These are phyloP conservation scores for Penicillium atrosanguineum DNA, from an alignment of 495 filamentous ascomycete genomes.

Conservation along the genomic window DNA sequence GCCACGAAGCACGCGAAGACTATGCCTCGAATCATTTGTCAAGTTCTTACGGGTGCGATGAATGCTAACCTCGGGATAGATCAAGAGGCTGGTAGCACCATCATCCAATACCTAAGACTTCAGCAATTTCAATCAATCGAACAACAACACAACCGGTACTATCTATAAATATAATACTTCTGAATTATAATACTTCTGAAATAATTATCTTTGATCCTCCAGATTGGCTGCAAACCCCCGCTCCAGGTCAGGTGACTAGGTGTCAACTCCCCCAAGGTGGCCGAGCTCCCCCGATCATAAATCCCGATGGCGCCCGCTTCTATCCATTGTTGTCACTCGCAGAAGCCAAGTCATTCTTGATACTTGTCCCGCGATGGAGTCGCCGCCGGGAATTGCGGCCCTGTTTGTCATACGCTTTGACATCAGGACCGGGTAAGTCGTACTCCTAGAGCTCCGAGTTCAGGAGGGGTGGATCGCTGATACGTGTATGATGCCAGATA, in stretches of 20 bases:
- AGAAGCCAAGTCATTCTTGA: constrained; percentile 35
- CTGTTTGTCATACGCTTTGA: constrained; percentile 86
- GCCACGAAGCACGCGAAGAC: too few relatives aligned
- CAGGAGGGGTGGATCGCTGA: constrained; percentile 18
- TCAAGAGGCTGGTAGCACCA: too few relatives aligned
- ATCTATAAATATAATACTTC: too few relatives aligned
- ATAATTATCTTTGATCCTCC: too few relatives aligned
- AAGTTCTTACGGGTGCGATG: too few relatives aligned
- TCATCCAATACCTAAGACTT: too few relatives aligned
- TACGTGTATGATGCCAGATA: constrained; percentile 46
- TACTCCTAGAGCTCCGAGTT: constrained; percentile 3
- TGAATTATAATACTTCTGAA: too few relatives aligned
- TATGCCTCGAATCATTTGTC: too few relatives aligned
- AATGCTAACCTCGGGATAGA: too few relatives aligned
- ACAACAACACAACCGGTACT: too few relatives aligned
- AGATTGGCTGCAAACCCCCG: not conserved
- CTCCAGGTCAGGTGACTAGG: not conserved
- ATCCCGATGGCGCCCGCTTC: constrained; percentile 5
- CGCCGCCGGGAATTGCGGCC: constrained; percentile 70
- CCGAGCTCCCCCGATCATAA: constrained; percentile 26
- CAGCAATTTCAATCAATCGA: too few relatives aligned
- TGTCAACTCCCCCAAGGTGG: constrained; percentile 1
- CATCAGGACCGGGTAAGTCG: constrained; percentile 70
- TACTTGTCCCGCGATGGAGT: constrained; percentile 37
- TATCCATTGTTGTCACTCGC: constrained; percentile 32